Evolutionary conservation across 2,329 filamentous ascomycete genomes (phyloP).

Genomic region (Chaetomiaceae sp.): DNA sequence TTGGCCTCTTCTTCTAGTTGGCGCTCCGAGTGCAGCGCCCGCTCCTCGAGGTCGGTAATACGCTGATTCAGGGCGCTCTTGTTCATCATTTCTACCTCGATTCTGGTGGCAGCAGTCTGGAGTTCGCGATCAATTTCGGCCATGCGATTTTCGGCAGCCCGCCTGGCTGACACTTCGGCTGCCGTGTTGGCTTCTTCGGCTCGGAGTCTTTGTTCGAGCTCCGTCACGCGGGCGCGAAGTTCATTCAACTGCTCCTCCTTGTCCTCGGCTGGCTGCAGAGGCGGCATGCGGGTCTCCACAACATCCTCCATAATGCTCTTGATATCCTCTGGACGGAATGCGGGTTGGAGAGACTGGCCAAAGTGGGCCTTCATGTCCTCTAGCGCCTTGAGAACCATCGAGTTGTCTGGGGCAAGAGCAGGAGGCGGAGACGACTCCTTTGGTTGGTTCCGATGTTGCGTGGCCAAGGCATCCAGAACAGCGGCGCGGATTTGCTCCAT

Average conservation of each 20-base stretch:
- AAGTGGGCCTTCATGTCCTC: conserved; percentile 56
- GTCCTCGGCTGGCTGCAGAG: conserved; percentile 45
- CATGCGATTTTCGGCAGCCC: conserved; percentile 48
- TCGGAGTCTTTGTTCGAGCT: conserved; percentile 54
- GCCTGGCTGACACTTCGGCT: conserved; percentile 44
- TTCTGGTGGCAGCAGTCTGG: conserved; percentile 52
- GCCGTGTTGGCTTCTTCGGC: conserved; percentile 45
- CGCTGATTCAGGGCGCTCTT: conserved; percentile 55
- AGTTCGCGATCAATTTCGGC: conserved; percentile 52
- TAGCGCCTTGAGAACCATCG: conserved; percentile 61
- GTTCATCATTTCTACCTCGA: conserved; percentile 58
- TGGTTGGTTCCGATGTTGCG: conserved; percentile 44
- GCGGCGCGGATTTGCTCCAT: conserved; percentile 75
- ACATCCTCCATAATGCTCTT: conserved; percentile 59
- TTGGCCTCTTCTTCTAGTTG: conserved; percentile 60
- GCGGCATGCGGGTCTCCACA: conserved; percentile 53
- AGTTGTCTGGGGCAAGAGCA: conserved; percentile 33
- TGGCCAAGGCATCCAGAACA: conserved; percentile 67
- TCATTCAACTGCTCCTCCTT: conserved; percentile 50
- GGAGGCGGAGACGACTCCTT: conserved; percentile 30
- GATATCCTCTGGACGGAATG: conserved; percentile 50
- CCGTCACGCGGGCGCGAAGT: conserved; percentile 54
- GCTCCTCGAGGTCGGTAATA: conserved; percentile 64
- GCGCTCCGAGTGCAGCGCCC: conserved; percentile 58
- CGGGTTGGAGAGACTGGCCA: conserved; percentile 38